phyloP scores from a whole-genome alignment of 2,329 filamentous ascomycete genomes.

The Mycosphaerelloides madeirae region DNA sequence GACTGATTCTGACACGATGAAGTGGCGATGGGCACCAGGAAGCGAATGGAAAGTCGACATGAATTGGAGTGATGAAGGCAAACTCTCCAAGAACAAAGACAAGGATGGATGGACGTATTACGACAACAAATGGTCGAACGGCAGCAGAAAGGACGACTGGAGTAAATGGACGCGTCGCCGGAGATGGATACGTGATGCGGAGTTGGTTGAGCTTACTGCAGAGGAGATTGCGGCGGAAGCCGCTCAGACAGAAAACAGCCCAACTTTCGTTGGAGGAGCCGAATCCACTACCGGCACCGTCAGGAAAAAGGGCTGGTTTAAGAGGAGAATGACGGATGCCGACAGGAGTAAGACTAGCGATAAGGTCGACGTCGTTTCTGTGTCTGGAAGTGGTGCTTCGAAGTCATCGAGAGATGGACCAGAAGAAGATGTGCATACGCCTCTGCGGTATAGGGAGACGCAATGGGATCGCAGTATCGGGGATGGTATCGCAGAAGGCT shows the following conservation, averaged over 20 bases:
- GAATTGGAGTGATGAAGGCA: conserved; percentile 47
- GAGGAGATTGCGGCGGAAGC: conserved; percentile 16
- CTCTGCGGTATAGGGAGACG: conserved; percentile 48
- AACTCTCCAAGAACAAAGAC: conserved; percentile 35
- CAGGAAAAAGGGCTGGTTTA: conserved; percentile 29
- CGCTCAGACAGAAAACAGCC: conserved; percentile 5
- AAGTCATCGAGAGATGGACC: conserved; percentile 32
- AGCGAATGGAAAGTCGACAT: conserved; percentile 86
- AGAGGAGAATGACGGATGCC: conserved; percentile 12
- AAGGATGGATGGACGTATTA: conserved; percentile 94
- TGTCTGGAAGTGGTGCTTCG: conserved; percentile 22
- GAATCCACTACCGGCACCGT: conserved; percentile 16
- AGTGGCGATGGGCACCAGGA: conserved; percentile 78
- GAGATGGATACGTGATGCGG: conserved; percentile 96
- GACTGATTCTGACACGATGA: conserved; percentile 58
- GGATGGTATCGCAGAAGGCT: conserved; percentile 77
- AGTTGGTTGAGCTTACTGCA: conserved; percentile 69
- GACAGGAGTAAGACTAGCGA: conserved; percentile 14
- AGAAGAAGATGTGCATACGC: conserved; percentile 47
- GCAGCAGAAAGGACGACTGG: conserved; percentile 86
- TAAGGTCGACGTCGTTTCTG: conserved; percentile 21
- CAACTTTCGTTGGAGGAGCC: conserved; percentile 14
- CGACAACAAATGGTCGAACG: conserved; percentile 96
- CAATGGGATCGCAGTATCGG: conserved; percentile 68
- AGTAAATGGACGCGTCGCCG: conserved; percentile 85